Conservation (phyloP, 345 rosid genomes). For the Alliaria petiolata region DNA sequence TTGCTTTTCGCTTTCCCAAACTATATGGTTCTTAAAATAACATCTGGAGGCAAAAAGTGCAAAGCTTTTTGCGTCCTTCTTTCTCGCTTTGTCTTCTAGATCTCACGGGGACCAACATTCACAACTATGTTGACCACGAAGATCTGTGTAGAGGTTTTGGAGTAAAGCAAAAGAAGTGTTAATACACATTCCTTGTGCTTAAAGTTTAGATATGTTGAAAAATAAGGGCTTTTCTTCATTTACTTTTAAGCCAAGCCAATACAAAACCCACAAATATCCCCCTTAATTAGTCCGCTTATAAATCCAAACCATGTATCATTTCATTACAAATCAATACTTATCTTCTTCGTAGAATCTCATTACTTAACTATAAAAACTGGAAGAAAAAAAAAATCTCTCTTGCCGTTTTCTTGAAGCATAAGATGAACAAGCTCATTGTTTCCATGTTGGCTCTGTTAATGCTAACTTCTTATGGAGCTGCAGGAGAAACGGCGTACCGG, state of each 20-base stretch:
- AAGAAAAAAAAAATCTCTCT: neutral
- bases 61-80: neutral
- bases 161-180: conserved; percentile 78
- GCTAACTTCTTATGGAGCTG: conserved; percentile 45
- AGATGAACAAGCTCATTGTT: conserved; percentile 51
- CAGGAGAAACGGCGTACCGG: conserved; percentile 35
- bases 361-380: conserved; percentile 42
- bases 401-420: conserved; percentile 22
- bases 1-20: neutral
- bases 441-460: conserved; percentile 50
- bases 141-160: conserved; percentile 46
- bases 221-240: conserved; percentile 50
- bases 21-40: neutral
- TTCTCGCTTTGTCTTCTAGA: conserved; percentile 6
- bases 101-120: conserved; percentile 14
- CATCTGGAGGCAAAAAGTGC: neutral
- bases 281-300: conserved; percentile 51
- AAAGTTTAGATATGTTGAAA: conserved; percentile 63
- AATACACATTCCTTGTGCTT: conserved; percentile 69
- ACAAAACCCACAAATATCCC: conserved; percentile 20
- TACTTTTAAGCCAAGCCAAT: conserved; percentile 95
- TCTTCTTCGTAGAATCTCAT: conserved; percentile 13
- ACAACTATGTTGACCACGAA: conserved; percentile 39
- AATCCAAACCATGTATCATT: conserved; percentile 40
- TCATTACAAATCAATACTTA: conserved; percentile 3